phyloP scores from a whole-genome alignment of 1,284 basidiomycete genomes.

The Mycena sp. region DNA sequence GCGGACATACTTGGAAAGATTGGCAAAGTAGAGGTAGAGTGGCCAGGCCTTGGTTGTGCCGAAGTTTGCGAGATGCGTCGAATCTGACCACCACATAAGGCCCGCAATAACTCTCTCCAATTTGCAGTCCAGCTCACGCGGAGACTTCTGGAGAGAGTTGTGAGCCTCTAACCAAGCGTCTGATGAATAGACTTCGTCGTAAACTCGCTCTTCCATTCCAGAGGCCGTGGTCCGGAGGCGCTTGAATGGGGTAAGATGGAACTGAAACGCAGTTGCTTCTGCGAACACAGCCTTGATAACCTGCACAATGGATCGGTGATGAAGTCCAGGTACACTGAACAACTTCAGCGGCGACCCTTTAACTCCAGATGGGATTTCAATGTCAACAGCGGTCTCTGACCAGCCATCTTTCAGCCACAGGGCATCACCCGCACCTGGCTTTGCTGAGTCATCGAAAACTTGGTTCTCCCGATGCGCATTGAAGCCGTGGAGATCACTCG shows the following conservation, averaged over 20 bases:
- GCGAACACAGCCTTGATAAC: no score
- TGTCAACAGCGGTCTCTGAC: neutral
- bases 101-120: no score
- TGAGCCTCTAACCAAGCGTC: slow-evolving; percentile 27
- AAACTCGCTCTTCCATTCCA: slow-evolving; percentile 26
- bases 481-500: slow-evolving; percentile 7
- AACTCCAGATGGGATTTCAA: neutral
- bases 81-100: no score
- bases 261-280: no score
- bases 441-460: neutral
- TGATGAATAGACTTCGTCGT: slow-evolving; percentile 34
- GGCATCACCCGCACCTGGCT: neutral
- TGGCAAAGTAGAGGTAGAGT: no score
- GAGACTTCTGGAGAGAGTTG: no score
- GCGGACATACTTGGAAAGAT: no score
- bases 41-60: no score
- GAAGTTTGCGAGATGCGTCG: no score
- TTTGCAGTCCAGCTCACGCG: no score
- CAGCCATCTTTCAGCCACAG: slow-evolving; percentile 14
- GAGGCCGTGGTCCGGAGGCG: slow-evolving; percentile 28
- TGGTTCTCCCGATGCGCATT: slow-evolving; percentile 13
- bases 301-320: slow-evolving; percentile 14
- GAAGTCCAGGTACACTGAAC: slow-evolving; percentile 15
- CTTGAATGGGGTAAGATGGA: slow-evolving; percentile 33
- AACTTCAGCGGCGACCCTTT: neutral